A percentile compares a stretch with the other conserved stretches of the same genome.
Conservation (phyloP, 2,329 filamentous ascomycete genomes). For the Cadophora luteo-olivacea region DNA sequence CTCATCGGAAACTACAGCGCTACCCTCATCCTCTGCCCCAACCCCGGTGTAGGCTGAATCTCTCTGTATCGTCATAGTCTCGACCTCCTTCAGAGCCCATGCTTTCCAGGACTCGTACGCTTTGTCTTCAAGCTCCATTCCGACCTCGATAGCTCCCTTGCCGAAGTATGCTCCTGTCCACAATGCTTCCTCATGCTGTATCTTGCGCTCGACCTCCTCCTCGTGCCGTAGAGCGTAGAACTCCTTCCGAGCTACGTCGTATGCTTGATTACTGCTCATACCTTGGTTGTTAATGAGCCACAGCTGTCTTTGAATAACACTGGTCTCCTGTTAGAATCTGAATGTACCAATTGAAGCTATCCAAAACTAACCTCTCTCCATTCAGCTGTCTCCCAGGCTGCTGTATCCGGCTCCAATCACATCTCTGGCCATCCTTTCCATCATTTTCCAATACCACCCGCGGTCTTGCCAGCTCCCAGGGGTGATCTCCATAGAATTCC, state of each 20-base stretch:
- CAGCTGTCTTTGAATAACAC: slow-evolving; percentile 90
- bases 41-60: slow-evolving; percentile 53
- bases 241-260: slow-evolving; percentile 86
- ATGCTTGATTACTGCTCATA: slow-evolving; percentile 72
- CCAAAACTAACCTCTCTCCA: slow-evolving; percentile 70
- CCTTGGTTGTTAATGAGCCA: slow-evolving; percentile 76
- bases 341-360: slow-evolving; percentile 47
- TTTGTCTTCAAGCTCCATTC: slow-evolving; percentile 82
- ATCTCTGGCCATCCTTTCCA: slow-evolving; percentile 77
- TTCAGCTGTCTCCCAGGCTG: slow-evolving; percentile 80
- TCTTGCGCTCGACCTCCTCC: slow-evolving; percentile 81
- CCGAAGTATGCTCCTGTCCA: slow-evolving; percentile 90
- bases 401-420: slow-evolving; percentile 79
- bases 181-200: slow-evolving; percentile 87
- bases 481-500: slow-evolving; percentile 91
- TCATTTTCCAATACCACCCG: slow-evolving; percentile 84
- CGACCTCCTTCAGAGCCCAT: slow-evolving; percentile 68
- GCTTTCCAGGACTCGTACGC: slow-evolving; percentile 84
- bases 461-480: slow-evolving; percentile 94
- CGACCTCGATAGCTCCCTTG: slow-evolving; percentile 74
- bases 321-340: slow-evolving; percentile 48
- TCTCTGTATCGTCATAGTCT: slow-evolving; percentile 49
- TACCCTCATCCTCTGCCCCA: slow-evolving; percentile 44
- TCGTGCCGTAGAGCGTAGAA: slow-evolving; percentile 86
- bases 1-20: neutral